Percentiles rank a stretch among this genome's conserved stretches.
Conservation (phyloP, 2,329 filamentous ascomycete genomes). For the Coniochaeta hoffmannii region DNA sequence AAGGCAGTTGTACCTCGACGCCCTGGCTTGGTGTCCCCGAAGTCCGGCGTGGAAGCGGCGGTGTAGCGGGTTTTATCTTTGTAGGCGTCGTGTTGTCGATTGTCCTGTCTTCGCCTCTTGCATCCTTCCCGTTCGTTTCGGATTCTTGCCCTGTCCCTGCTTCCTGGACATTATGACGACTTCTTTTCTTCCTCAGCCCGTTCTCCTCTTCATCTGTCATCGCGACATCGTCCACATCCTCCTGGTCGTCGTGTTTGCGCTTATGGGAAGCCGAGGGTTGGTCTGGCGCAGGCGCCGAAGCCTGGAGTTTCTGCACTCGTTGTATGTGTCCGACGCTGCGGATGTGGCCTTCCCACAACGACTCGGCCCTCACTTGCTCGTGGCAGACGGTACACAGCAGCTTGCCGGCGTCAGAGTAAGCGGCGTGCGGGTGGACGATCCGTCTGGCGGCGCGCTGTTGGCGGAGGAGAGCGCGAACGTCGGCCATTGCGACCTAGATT, state of each 20-base stretch:
- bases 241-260: constrained; percentile 21
- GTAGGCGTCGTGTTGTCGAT: constrained; percentile 12
- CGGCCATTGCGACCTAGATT: constrained; percentile 49
- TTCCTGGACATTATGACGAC: constrained; percentile 26
- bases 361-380: constrained; percentile 56
- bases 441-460: constrained; percentile 68
- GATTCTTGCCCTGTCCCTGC: constrained; percentile 2
- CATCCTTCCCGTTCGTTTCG: neutral
- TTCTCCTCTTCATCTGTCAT: constrained; percentile 17
- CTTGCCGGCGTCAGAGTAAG: constrained; percentile 60
- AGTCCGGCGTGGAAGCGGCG: constrained; percentile 34
- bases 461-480: constrained; percentile 72
- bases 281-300: constrained; percentile 3
- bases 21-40: constrained; percentile 47
- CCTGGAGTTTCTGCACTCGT: constrained; percentile 18
- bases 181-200: constrained; percentile 35
- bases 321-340: constrained; percentile 39
- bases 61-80: constrained; percentile 21
- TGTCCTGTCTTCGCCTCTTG: neutral
- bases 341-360: constrained; percentile 59
- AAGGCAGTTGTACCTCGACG: constrained; percentile 56
- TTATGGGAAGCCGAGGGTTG: constrained; percentile 13
- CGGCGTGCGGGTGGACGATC: constrained; percentile 61
- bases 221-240: constrained; percentile 23
- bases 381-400: constrained; percentile 62